Evolutionary conservation across 257 asterid species (phyloP).

Genomic region (Solanum appendiculatum): DNA sequence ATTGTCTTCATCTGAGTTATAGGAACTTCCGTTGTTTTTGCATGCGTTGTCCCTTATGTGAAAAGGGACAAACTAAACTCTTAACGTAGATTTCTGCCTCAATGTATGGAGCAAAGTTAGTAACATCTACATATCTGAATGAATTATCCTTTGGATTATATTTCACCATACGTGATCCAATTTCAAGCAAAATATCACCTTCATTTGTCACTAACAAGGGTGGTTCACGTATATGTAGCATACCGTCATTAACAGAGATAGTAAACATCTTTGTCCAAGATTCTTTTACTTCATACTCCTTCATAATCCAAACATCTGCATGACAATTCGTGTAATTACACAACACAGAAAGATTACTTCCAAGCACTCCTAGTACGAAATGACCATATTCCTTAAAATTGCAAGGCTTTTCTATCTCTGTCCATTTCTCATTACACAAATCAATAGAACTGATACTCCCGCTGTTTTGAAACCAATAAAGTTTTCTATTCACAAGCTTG

Average conservation of each 20-base stretch:
- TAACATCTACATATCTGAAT: conserved; percentile 12
- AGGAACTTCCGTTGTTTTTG: not conserved
- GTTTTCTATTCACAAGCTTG: not conserved
- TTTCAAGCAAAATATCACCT: not conserved
- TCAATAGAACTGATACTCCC: not conserved
- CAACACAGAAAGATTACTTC: not conserved
- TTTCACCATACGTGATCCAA: not conserved
- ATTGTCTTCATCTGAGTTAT: not conserved
- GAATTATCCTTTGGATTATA: conserved; percentile 16
- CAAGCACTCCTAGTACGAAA: not conserved
- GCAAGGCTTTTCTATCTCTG: not conserved
- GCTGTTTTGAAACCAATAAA: not conserved
- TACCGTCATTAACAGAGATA: not conserved
- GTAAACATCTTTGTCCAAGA: not conserved
- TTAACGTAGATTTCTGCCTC: conserved; percentile 18
- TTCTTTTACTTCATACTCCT: not conserved
- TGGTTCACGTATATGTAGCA: not conserved
- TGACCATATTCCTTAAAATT: not conserved
- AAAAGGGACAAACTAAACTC: conserved; percentile 19
- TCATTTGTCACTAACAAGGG: not conserved
- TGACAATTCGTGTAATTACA: not conserved
- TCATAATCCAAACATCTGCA: not conserved
- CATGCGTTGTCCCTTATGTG: not conserved
- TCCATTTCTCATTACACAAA: not conserved
- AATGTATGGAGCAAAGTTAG: not conserved